These are phyloP conservation scores for Erodium maritimum DNA, from an alignment of 345 rosid species.

Conservation along the genomic window DNA sequence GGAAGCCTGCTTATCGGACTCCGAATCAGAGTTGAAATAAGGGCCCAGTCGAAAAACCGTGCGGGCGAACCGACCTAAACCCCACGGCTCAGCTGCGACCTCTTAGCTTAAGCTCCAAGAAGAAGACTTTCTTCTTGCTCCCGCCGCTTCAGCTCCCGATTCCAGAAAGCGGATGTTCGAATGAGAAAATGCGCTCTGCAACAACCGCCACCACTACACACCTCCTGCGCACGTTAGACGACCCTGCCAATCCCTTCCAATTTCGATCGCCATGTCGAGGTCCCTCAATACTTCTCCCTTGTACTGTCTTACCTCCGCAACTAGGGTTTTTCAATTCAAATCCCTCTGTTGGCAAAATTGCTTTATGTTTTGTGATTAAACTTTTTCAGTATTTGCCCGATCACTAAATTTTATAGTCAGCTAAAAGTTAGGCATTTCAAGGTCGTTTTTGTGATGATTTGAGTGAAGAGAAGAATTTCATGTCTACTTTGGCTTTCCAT, in stretches of 20 bases:
- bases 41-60: too few species aligned
- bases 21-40: not conserved
- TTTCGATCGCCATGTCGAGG: constrained; percentile 52
- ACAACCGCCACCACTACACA: not conserved
- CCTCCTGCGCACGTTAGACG: not conserved
- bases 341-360: not conserved
- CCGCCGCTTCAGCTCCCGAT: not conserved
- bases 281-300: not conserved
- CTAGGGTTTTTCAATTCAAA: not conserved
- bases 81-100: not conserved
- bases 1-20: too few species aligned
- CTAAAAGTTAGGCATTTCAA: too few species aligned
- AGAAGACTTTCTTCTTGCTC: not conserved
- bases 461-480: not conserved
- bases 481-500: not conserved
- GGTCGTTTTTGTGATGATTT: too few species aligned
- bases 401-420: not conserved
- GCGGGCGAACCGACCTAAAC: not conserved
- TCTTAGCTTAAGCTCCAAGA: not conserved
- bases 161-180: too few species aligned
- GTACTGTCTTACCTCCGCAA: not conserved
- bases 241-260: constrained; percentile 3
- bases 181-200: not conserved
- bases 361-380: not conserved
- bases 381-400: not conserved